Percentiles rank a stretch among this genome's conserved stretches.
These are phyloP conservation scores for Daedaleopsis sinensis DNA, from an alignment of 768 basidiomycete genomes.

Conservation along the genomic window DNA sequence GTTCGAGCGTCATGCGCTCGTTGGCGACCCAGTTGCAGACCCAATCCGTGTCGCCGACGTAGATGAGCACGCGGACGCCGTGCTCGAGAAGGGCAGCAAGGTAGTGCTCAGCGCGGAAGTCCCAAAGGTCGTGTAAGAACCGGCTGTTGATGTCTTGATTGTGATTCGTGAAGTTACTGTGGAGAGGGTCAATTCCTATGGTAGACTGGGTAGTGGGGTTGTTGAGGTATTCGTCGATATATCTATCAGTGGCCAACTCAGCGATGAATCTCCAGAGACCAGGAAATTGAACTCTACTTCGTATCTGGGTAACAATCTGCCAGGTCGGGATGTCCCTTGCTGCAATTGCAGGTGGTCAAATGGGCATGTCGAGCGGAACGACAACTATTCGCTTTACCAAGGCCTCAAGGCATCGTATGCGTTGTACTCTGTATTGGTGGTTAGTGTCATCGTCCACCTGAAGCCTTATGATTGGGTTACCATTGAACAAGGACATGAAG, in stretches of 20 bases:
- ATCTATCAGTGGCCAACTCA: slow-evolving; percentile 33
- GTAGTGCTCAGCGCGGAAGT: slow-evolving; percentile 36
- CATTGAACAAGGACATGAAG: background rate
- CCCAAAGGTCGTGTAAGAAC: slow-evolving; percentile 24
- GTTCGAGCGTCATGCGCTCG: slow-evolving; percentile 53
- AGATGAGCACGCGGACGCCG: slow-evolving; percentile 50
- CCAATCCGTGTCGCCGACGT: slow-evolving; percentile 57
- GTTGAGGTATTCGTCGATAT: slow-evolving; percentile 64
- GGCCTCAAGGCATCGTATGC: no score
- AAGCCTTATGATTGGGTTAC: background rate
- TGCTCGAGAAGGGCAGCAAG: slow-evolving; percentile 57
- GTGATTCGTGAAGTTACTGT: slow-evolving; percentile 37
- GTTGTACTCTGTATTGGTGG: no score
- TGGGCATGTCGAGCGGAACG: no score
- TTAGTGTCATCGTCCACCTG: no score
- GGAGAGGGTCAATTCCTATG: slow-evolving; percentile 65
- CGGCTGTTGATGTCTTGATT: slow-evolving; percentile 44
- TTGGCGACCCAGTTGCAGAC: slow-evolving; percentile 66
- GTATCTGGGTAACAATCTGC: no score
- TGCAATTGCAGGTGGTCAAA: no score
- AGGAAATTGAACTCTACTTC: no score
- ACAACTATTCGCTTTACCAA: no score
- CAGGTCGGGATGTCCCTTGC: no score
- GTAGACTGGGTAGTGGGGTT: slow-evolving; percentile 51
- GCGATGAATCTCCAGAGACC: no score